Conservation (phyloP, 2,329 filamentous ascomycete genomes). For the Colletotrichum truncatum region DNA sequence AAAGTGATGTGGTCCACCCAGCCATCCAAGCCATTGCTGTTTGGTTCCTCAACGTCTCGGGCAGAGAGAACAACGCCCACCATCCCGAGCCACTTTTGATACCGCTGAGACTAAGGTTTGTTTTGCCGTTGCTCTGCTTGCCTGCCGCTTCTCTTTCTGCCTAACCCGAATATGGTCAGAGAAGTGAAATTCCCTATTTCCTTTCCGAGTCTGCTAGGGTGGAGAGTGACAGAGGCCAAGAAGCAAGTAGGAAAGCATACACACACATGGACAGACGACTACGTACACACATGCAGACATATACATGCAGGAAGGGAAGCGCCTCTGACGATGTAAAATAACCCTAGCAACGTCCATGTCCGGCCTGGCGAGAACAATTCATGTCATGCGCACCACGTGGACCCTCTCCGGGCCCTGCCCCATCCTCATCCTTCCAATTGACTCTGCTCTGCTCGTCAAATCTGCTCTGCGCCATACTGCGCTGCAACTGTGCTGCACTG, state of each 20-base stretch:
- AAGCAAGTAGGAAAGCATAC: not conserved
- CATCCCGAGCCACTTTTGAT: not conserved
- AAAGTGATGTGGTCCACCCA: not conserved
- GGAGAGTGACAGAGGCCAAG: not conserved
- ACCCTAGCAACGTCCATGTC: not conserved
- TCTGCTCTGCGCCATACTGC: not conserved
- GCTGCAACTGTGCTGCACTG: conserved; percentile 4
- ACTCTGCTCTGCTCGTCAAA: conserved; percentile 1
- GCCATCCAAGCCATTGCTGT: not conserved
- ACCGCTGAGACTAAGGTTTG: not conserved
- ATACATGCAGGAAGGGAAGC: not conserved
- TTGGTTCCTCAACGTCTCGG: not conserved
- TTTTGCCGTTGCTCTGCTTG: not conserved
- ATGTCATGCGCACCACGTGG: conserved; percentile 32
- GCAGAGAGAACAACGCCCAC: not conserved
- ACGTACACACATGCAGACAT: no score
- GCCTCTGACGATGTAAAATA: conserved; percentile 13
- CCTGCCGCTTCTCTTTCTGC: not conserved
- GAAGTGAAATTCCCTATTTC: not conserved
- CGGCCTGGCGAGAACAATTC: conserved; percentile 2
- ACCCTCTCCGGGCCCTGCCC: conserved; percentile 27
- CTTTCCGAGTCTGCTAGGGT: not conserved
- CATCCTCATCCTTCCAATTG: conserved; percentile 1
- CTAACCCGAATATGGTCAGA: not conserved
- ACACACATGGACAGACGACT: no score